Evolutionary conservation across 1,284 basidiomycete species (phyloP), one percentile per base, ranked within the genome.

Genomic region (Heterobasidion parviporum): DNA sequence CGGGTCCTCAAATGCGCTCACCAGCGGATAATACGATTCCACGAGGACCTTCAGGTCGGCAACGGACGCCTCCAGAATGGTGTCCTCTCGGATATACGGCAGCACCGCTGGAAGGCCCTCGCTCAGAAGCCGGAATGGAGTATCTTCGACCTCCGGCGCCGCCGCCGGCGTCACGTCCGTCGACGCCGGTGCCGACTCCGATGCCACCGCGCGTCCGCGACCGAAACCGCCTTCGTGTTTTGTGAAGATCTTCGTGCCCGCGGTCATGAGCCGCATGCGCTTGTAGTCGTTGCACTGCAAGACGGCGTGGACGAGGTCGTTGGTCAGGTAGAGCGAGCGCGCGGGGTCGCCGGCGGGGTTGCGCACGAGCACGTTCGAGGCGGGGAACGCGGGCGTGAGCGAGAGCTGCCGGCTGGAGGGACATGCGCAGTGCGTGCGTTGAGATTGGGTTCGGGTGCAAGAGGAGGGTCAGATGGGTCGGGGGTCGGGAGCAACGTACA

Each of bases 311-410:
- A 95, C 89, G 59, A 90, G 75, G 63, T 87, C 82, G 63, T 96
- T 97, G 54, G 90, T 88, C 60, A 98, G 78, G 76, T 98, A 98
- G 53, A 98, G 78, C 7, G 91, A 89, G 46, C 95, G 86, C 20
- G 89, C 78, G 15, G 83, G 75, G 33, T 89, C 85, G 41, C 91
- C 92, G 34, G 76, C 80, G 1, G 90, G 85, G 69, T 96, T 98
- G 59, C 97, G 87, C 14, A 98, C 93, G 57, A 92, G 91, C 53
- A 90, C 76, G 68, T 89, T 93, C 55, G 73, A 73, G 15, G 81
- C 76, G 7, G 92, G 92, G 72, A 95, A 98, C 50, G 73, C 70
- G n/a, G 83, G 64, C 33, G 75, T 80, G 57, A 98, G 79, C 57
- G 85, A 77, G 57, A 97, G 85, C 63, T 87, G 88, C 43, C 85